Evolutionary conservation across 495 filamentous ascomycete species (phyloP), one percentile per base, ranked within the genome.

Genomic region (Podospora anserina): DNA sequence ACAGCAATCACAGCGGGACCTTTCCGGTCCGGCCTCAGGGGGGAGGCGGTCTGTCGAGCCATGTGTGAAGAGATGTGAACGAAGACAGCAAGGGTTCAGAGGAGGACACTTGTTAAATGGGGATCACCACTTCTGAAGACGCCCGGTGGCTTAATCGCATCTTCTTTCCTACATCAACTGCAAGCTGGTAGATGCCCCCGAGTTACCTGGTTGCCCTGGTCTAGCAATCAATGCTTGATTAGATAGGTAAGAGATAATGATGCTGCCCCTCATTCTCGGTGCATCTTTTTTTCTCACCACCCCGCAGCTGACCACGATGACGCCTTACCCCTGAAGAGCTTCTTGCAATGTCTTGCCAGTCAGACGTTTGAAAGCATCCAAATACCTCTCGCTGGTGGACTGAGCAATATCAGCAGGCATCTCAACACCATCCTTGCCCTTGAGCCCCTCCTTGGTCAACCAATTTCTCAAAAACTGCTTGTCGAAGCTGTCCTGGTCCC

Each of bases 401-500:
- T 81, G 74, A 32, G 83, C 83, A 66, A 94, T 82, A 55, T 90
- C 87, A n/a, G 85, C 82, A 0, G 87, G 88, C 82, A 96, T 88
- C 61, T 80, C 81, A 18, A 94, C 90, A 23, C 86, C 89, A 5
- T 81, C 78, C 73, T 81, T 84, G 49, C 89, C 90, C 32, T 91
- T 93, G 68, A 94, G 74, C 1, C 90, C 91, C 66, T 88, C 81
- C 53, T 72, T 73, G 0, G 87, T 89, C 76, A 99, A 78, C 93
- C 94, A 99, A 79, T 97, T 90, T 23, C 94, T 82, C 74, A 97
- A 71, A 71, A 85, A 90, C 84, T 97, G 95, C 86, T 99, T 98
- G 76, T 98, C 94, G 64, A 81, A 94, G 79, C 90, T 94, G 64
- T 88, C 82, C 82, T 97, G 93, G 23, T 90, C 84, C 49, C 82